Evolutionary conservation across 805 yeast species (phyloP), one percentile per base, ranked within the genome.

Genomic region (Candida vaughaniae): DNA sequence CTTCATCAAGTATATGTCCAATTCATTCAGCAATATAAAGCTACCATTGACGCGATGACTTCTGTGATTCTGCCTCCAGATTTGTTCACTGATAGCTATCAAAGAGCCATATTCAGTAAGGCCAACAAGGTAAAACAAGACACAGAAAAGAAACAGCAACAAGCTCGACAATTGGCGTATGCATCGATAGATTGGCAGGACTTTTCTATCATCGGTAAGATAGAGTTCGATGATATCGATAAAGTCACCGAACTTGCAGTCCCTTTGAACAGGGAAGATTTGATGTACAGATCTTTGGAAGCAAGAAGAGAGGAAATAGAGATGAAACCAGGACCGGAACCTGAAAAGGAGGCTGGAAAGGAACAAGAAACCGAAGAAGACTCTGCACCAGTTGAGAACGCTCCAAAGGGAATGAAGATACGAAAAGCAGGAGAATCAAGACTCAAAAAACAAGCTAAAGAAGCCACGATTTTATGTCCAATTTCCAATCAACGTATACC

Each of bases 171-270:
- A 39, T 46, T 78, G 4, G 80, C 75, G 28, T 86, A 73, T 60
- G 87, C 90, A 0, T 75, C 84, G 7, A 80, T 88, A 16, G 89
- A 90, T 60, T 91, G 99, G 99, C 80, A 81, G 38, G 86, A 85
- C 44, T 91, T 90, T 53, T 68, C 72, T 2, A 68, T 86, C 12
- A 82, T 86, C 6, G 87, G 80, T 33, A 78, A 82, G 2, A 68
- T 89, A 10, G 78, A 72, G 33, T 82, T 88, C 46, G 76, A 77
- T 11, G 79, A 77, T 2, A 58, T 76, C 5, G 89, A 82, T 55
- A 68, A 71, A 41, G 75, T 72, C 8, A 70, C 77, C 4, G 82
- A 78, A 34, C 60, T 81, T 34, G 69, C 75, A 0, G 48, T 53
- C 7, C 86, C 95, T 0, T 53, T 83, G 34, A 64, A 70, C 3